Conservation (phyloP, 192 early-diverging fungal genomes). For the Gigaspora rosea region DNA sequence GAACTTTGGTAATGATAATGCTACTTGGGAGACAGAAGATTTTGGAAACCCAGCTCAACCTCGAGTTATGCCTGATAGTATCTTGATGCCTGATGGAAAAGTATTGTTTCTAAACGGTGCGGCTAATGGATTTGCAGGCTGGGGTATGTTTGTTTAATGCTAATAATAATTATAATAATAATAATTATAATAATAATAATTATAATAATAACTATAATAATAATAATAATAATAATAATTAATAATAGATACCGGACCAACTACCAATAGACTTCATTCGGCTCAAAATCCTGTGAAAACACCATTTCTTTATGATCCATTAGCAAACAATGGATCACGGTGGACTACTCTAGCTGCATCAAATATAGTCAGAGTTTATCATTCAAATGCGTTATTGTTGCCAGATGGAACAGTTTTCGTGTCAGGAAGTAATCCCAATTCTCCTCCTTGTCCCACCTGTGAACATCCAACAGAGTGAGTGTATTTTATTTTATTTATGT, state of each 20-base stretch:
- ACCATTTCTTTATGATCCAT: constrained; percentile 59
- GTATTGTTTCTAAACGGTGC: constrained; percentile 60
- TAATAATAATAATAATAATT: no score
- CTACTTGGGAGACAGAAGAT: constrained; percentile 54
- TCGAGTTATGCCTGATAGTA: constrained; percentile 51
- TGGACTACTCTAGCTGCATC: constrained; percentile 46
- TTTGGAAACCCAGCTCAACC: constrained; percentile 37
- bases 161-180: no score
- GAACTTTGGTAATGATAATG: constrained; percentile 39
- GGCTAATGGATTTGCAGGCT: constrained; percentile 54
- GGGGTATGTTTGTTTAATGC: constrained; percentile 17
- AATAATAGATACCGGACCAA: constrained; percentile 8
- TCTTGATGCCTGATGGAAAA: constrained; percentile 53
- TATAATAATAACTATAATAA: no score
- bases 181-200: no score
- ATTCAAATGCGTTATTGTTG: constrained; percentile 53
- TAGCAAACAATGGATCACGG: constrained; percentile 40
- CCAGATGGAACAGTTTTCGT: constrained; percentile 47
- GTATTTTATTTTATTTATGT: not conserved
- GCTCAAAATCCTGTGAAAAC: constrained; percentile 52
- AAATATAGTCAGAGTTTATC: constrained; percentile 64
- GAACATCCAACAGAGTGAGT: constrained; percentile 52
- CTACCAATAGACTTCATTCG: constrained; percentile 7
- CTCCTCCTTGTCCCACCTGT: constrained; percentile 15
- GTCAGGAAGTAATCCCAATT: constrained; percentile 45